A percentile compares a stretch with the other conserved stretches of the same genome.
phyloP scores from a whole-genome alignment of 2,329 filamentous ascomycete species.

The Neonectria sp. region DNA sequence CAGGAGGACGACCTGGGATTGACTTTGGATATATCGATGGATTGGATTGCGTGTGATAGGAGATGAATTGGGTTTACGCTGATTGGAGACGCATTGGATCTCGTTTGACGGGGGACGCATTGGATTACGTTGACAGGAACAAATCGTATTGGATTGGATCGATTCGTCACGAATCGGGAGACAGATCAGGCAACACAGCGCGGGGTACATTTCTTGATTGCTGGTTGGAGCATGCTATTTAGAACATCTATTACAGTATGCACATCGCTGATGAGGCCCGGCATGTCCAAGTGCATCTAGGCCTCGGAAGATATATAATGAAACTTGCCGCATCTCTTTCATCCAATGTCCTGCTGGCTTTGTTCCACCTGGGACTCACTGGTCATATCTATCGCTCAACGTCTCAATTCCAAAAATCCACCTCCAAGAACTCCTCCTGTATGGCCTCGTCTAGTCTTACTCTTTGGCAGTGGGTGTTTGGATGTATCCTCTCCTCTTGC shows the following conservation, averaged over 20 bases:
- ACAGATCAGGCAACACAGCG: constrained; percentile 8
- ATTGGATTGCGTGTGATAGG: not conserved
- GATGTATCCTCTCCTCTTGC: constrained; percentile 73
- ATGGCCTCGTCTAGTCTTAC: not conserved
- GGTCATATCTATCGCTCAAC: not conserved
- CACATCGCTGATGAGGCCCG: constrained; percentile 7
- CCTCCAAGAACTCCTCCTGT: not conserved
- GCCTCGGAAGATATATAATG: constrained; percentile 7
- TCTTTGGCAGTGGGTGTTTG: constrained; percentile 29
- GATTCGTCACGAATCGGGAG: not conserved
- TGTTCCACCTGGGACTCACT: constrained; percentile 3
- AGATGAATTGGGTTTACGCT: not conserved
- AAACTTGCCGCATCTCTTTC: not conserved
- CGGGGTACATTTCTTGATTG: constrained; percentile 13
- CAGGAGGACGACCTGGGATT: not conserved
- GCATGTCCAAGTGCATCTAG: not conserved
- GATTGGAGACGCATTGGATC: not conserved
- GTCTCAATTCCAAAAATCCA: constrained; percentile 4
- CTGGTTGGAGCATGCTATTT: constrained; percentile 23
- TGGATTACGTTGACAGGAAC: not conserved
- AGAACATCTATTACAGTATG: constrained; percentile 19
- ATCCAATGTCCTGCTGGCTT: not conserved
- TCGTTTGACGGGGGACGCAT: too few relatives aligned
- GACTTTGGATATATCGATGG: not conserved
- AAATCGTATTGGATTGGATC: constrained; percentile 8